phyloP scores from a whole-genome alignment of 257 asterid genomes.

The Gentiana straminea region DNA sequence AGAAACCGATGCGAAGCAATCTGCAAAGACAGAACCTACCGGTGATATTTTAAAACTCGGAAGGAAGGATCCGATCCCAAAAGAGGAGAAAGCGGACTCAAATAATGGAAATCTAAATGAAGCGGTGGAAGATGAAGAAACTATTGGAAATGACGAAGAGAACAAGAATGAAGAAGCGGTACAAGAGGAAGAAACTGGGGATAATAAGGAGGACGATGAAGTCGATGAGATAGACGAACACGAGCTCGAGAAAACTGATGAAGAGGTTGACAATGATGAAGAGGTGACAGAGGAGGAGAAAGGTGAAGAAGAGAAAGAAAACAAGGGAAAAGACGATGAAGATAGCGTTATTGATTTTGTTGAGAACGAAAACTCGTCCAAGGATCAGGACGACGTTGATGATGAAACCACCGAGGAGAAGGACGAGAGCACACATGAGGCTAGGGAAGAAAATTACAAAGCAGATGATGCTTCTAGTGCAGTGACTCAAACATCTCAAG shows the following conservation, averaged over 20 bases:
- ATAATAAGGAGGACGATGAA: constrained; percentile 41
- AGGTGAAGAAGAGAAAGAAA: constrained; percentile 40
- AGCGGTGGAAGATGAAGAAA: constrained; percentile 40
- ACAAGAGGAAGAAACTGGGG: constrained; percentile 39
- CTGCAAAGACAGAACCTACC: constrained; percentile 13
- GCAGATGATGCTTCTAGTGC: constrained; percentile 99
- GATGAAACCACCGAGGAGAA: constrained; percentile 18
- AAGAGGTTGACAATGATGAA: constrained; percentile 42
- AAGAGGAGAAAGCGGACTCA: constrained; percentile 16
- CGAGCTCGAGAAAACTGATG: constrained; percentile 53
- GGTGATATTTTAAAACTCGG: constrained; percentile 42
- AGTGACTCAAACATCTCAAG: constrained; percentile 58
- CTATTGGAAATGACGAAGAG: constrained; percentile 38
- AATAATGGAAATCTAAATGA: constrained; percentile 25
- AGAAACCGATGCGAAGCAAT: constrained; percentile 36
- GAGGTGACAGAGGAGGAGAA: constrained; percentile 33
- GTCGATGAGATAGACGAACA: constrained; percentile 45
- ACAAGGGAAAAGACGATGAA: constrained; percentile 31
- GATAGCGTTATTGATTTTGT: constrained; percentile 21
- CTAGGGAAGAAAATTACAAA: constrained; percentile 80
- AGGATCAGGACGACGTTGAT: constrained; percentile 32
- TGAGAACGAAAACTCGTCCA: constrained; percentile 30
- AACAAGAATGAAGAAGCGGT: constrained; percentile 37
- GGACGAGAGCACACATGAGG: constrained; percentile 32
- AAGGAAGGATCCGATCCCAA: constrained; percentile 51